Evolutionary conservation across 306 rosid genomes (phyloP).

Genomic region (Alnus rubra): DNA sequence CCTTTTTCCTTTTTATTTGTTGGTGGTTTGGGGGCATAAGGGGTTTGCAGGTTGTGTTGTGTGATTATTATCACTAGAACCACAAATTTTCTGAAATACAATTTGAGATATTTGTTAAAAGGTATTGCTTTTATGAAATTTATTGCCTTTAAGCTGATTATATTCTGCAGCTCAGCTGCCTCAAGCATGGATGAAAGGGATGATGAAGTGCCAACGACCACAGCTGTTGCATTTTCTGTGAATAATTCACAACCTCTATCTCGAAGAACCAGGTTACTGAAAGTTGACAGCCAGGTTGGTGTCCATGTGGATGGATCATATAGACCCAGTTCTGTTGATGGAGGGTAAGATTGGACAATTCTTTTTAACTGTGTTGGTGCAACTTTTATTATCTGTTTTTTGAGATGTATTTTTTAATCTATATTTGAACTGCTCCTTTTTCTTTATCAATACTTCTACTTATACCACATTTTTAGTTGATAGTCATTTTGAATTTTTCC

Average conservation of each 20-base stretch:
- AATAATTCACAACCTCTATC: slow-evolving; percentile 79
- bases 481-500: background rate
- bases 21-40: slow-evolving; percentile 9
- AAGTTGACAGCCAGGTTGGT: slow-evolving; percentile 73
- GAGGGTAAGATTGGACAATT: slow-evolving; percentile 65
- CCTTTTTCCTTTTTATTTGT: slow-evolving; percentile 8
- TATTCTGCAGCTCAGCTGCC: slow-evolving; percentile 65
- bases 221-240: slow-evolving; percentile 64
- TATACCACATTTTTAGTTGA: background rate
- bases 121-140: slow-evolving; percentile 24
- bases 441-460: slow-evolving; percentile 6
- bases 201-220: slow-evolving; percentile 82
- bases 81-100: background rate
- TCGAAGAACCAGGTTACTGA: slow-evolving; percentile 86
- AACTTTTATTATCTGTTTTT: slow-evolving; percentile 14
- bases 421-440: slow-evolving; percentile 16
- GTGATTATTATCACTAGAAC: background rate
- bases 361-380: slow-evolving; percentile 28
- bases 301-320: slow-evolving; percentile 70
- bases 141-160: slow-evolving; percentile 31
- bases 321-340: slow-evolving; percentile 73
- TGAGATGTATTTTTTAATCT: slow-evolving; percentile 8
- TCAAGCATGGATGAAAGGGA: slow-evolving; percentile 70
- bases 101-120: slow-evolving; percentile 7
- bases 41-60: slow-evolving; percentile 19